Conservation (phyloP, 2,329 filamentous ascomycete genomes). For the Sarocladium strictum region DNA sequence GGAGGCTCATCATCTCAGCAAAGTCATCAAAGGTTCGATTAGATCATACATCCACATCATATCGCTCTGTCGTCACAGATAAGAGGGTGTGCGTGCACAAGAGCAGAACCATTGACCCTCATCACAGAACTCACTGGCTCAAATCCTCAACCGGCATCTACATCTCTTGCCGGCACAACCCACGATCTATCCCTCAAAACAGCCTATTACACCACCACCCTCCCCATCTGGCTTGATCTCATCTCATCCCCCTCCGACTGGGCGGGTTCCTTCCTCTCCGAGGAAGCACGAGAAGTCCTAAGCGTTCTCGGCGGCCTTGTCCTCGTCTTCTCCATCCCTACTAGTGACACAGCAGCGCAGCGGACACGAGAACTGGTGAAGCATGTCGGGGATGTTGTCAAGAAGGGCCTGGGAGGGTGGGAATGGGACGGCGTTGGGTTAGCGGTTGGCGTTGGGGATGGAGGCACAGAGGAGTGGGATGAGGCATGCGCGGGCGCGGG, state of each 20-base stretch:
- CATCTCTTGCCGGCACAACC: conserved; percentile 52
- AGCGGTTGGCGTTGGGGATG: conserved; percentile 48
- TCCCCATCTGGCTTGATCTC: conserved; percentile 65
- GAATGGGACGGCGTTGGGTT: conserved; percentile 60
- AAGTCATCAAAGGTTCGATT: conserved; percentile 47
- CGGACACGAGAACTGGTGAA: conserved; percentile 37
- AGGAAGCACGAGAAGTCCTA: conserved; percentile 58
- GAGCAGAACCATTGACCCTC: background rate
- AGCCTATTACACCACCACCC: conserved; percentile 52
- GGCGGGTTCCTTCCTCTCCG: conserved; percentile 51
- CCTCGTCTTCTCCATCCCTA: conserved; percentile 27
- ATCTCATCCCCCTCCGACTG: conserved; percentile 46
- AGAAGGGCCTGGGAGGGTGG: conserved; percentile 52
- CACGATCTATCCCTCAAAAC: conserved; percentile 51
- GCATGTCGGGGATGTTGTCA: conserved; percentile 49
- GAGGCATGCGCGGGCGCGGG: conserved; percentile 50
- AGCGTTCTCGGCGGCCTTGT: conserved; percentile 55
- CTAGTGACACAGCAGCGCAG: conserved; percentile 10
- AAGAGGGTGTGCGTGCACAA: too few relatives aligned
- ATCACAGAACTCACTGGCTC: conserved; percentile 46
- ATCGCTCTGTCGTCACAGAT: too few relatives aligned
- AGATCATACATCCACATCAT: too few relatives aligned
- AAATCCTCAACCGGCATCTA: conserved; percentile 29
- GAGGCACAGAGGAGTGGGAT: conserved; percentile 53
- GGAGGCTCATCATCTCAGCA: conserved; percentile 39